Conservation (phyloP, 2,329 filamentous ascomycete genomes). For the Fusarium sp. region DNA sequence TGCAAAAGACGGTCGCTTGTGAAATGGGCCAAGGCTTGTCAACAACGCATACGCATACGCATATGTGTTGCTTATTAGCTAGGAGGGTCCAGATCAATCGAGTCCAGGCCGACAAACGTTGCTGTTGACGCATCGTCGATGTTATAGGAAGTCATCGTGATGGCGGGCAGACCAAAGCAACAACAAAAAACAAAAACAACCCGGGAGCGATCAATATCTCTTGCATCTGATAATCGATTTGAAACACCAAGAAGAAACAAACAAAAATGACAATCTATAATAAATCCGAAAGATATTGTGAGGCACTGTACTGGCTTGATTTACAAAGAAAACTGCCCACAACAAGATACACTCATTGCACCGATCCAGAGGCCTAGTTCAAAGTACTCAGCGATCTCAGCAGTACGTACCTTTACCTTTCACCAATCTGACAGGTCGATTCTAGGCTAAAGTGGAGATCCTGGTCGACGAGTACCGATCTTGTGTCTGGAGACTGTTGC, state of each 20-base stretch:
- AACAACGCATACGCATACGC: not conserved
- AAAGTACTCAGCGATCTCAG: slow-evolving; percentile 18
- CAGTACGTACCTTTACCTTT: not conserved
- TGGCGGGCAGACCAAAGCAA: not conserved
- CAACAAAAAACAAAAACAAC: not conserved
- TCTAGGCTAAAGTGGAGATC: slow-evolving; percentile 1
- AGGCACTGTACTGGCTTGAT: not conserved
- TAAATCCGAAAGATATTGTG: not conserved
- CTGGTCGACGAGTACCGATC: slow-evolving; percentile 35
- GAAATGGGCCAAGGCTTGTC: not conserved
- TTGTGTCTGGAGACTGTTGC: slow-evolving; percentile 23
- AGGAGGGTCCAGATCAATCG: not conserved
- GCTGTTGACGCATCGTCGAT: not conserved
- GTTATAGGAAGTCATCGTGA: not conserved
- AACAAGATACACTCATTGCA: slow-evolving; percentile 4
- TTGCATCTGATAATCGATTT: not conserved
- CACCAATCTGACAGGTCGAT: slow-evolving; percentile 18
- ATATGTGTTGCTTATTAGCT: not conserved
- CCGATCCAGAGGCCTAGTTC: slow-evolving; percentile 21
- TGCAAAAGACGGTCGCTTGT: not conserved
- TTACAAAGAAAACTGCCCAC: not conserved
- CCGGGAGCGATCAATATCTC: slow-evolving; percentile 1
- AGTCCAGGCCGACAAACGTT: not conserved
- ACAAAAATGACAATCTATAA: not conserved
- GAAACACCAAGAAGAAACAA: slow-evolving; percentile 1